A percentile compares a stretch with the other conserved stretches of the same genome.
Conservation (phyloP, 2,329 filamentous ascomycete species). For the Juglanconis juglandina region DNA sequence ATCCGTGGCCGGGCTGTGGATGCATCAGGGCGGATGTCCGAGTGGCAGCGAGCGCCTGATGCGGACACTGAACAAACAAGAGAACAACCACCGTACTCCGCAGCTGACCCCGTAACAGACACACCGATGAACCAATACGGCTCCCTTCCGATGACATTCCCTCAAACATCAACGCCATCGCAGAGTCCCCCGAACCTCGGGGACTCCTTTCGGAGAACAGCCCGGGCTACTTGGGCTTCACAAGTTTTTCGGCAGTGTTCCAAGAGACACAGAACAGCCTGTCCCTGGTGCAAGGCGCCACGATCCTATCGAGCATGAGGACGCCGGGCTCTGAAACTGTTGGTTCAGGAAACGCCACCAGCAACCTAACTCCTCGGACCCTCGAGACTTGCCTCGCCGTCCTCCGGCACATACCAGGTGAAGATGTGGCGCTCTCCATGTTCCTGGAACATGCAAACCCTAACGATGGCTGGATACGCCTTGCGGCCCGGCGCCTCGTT, state of each 20-base stretch:
- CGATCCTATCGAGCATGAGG: neutral
- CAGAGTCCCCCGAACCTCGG: neutral
- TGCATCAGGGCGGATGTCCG: too few species aligned
- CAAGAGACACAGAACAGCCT: conserved; percentile 40
- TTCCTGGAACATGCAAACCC: conserved; percentile 21
- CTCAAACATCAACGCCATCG: neutral
- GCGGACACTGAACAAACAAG: too few species aligned
- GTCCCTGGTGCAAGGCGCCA: conserved; percentile 28
- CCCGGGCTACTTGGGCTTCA: conserved; percentile 43
- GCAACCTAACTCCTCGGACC: conserved; percentile 22
- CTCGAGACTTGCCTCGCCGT: conserved; percentile 36
- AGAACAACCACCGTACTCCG: too few species aligned
- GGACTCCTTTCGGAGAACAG: conserved; percentile 8
- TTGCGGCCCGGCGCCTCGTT: conserved; percentile 27
- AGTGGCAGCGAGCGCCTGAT: too few species aligned
- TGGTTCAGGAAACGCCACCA: neutral
- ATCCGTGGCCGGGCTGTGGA: too few species aligned
- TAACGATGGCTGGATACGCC: conserved; percentile 31
- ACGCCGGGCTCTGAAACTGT: neutral
- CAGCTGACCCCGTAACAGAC: neutral
- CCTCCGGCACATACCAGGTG: conserved; percentile 33
- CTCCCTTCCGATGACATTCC: neutral
- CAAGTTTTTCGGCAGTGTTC: conserved; percentile 40
- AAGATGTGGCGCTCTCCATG: conserved; percentile 21
- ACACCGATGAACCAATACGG: neutral